Base-by-base conservation (phyloP, 192 early-diverging fungal genomes). In the Powellomyces hirtus region DNA sequence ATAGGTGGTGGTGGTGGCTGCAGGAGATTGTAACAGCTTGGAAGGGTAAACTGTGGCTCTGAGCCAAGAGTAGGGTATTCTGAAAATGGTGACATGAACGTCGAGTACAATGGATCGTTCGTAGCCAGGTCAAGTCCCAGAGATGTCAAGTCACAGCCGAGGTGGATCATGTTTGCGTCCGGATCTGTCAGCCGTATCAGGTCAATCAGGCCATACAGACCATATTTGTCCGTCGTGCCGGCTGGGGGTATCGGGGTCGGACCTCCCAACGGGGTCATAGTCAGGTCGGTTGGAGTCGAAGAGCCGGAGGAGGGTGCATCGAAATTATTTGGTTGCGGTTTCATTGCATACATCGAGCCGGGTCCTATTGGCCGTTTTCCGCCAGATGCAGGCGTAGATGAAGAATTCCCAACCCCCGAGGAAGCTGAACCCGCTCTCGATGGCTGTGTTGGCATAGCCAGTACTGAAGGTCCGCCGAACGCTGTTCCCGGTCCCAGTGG, bases 131-230 rank as follows among this genome's bases (percentile, higher is more conserved):
- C 77, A 4, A 91, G 80, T 11, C 90, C 94, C 38, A 98, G 83
- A 26, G 89, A 89, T 22, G 95, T 91, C 55, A 96, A 79, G 77
- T 98, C 95, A 70, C 85, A 86, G 0, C 95, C 97, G n/a, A 95
- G 85, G 30, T 92, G 89, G 14, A 60, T 81, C 76, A 90, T 90
- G 33, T 86, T 90, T 40, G 79, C 74, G 74, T 91, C 91, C 27
- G 85, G 87, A 75, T 92, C 88, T 8, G 85, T 83, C 82, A 89
- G 84, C 31, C 91, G 82, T 57, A 95, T 89, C 37, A 93, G 85
- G 46, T 89, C 88, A 59, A 97, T 77, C 50, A 98, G 81, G n/a
- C 95, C 95, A 38, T 92, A 78, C 64, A 98, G 80, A 2, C 92
- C 93, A 72, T 84, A 93, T 45, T 84, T 84, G 74, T 95, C 89